These are phyloP conservation scores for Curvularia eragrostidis DNA, from an alignment of 2,329 filamentous ascomycete species.

Conservation along the genomic window DNA sequence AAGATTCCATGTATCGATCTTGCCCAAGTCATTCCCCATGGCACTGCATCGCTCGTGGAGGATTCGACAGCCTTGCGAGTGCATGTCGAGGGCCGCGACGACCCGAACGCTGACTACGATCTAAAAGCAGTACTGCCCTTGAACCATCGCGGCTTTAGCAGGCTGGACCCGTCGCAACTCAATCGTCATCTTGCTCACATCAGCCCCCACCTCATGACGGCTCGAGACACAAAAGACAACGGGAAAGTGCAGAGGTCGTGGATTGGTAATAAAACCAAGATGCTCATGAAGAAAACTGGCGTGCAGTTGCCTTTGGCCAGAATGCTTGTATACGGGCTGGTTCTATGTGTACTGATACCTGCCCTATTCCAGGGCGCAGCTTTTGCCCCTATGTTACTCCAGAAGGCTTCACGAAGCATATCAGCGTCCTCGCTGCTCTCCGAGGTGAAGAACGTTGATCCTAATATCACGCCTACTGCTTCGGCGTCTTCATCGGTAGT, in stretches of 20 bases:
- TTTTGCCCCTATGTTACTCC: constrained; percentile 20
- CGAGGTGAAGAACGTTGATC: constrained; percentile 3
- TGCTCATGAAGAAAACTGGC: constrained; percentile 15
- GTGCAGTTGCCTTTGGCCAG: constrained; percentile 8
- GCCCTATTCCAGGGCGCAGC: constrained; percentile 24
- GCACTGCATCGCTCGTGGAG: constrained; percentile 28
- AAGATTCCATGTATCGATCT: constrained; percentile 43
- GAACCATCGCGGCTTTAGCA: constrained; percentile 42
- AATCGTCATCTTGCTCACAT: constrained; percentile 49
- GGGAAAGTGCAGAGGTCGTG: constrained; percentile 10
- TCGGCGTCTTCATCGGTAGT: constrained; percentile 9
- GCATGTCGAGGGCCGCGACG: constrained; percentile 41
- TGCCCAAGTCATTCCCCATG: constrained; percentile 37
- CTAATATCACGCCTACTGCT: constrained; percentile 11
- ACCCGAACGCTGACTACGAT: constrained; percentile 30
- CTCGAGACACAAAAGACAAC: constrained; percentile 3
- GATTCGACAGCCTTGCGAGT: constrained; percentile 34
- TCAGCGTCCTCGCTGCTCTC: constrained; percentile 10
- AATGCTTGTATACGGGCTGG: constrained; percentile 20
- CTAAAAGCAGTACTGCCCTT: constrained; percentile 43
- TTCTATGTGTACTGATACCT: constrained; percentile 27
- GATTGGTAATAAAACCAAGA: constrained; percentile 12
- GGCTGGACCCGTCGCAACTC: constrained; percentile 45
- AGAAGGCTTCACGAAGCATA: constrained; percentile 12
- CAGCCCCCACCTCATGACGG: constrained; percentile 30